Conservation (phyloP, 2,329 filamentous ascomycete species). For the Zalaria sp. region DNA sequence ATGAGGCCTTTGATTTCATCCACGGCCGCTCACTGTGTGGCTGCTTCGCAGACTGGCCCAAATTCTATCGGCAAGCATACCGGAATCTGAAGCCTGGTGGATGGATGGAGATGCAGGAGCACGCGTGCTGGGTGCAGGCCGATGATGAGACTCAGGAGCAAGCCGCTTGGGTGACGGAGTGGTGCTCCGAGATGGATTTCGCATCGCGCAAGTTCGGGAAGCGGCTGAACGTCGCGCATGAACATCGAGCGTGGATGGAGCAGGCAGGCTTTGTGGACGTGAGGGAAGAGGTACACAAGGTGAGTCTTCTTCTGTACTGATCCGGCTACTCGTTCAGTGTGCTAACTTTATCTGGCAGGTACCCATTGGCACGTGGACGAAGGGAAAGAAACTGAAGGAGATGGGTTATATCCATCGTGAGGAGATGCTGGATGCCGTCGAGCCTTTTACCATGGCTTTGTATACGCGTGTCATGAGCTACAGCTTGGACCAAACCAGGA, state of each 20-base stretch:
- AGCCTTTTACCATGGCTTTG: slow-evolving; percentile 2
- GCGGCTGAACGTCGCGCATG: slow-evolving; percentile 1
- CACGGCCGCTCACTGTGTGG: slow-evolving; percentile 32
- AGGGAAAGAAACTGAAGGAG: slow-evolving; percentile 4
- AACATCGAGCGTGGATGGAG: slow-evolving; percentile 10
- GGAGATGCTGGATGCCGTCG: slow-evolving; percentile 1
- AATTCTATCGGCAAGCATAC: slow-evolving; percentile 21
- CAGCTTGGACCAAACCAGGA: slow-evolving; percentile 8
- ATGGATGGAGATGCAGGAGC: slow-evolving; percentile 25
- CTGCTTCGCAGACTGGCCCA: slow-evolving; percentile 30
- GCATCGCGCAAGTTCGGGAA: slow-evolving; percentile 1
- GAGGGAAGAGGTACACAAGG: slow-evolving; percentile 21
- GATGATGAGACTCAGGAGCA: slow-evolving; percentile 20
- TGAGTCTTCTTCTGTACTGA: no score
- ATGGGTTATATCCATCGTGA: slow-evolving; percentile 1
- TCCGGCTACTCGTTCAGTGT: no score
- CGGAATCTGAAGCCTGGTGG: slow-evolving; percentile 21
- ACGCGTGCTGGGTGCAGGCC: slow-evolving; percentile 20
- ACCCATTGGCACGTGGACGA: slow-evolving; percentile 21
- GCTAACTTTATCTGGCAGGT: slow-evolving; percentile 10
- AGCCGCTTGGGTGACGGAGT: not conserved
- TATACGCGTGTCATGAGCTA: slow-evolving; percentile 20
- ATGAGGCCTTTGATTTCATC: slow-evolving; percentile 27
- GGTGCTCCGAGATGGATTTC: not conserved
- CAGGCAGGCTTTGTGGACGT: slow-evolving; percentile 30